phyloP scores from a whole-genome alignment of 192 early-diverging fungal genomes.

The Lunasporangiospora selenospora region DNA sequence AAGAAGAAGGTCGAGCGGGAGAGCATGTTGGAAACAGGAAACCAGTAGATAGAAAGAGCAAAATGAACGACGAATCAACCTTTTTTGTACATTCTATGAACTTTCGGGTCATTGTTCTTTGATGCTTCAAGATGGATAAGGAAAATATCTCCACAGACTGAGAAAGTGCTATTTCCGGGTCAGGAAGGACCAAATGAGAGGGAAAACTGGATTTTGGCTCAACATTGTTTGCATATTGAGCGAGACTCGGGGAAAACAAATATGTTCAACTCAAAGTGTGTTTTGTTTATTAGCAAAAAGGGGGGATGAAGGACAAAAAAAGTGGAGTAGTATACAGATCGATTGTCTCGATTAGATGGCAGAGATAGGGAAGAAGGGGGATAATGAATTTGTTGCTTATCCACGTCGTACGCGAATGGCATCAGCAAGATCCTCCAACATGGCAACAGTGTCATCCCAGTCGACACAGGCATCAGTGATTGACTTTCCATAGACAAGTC shows the following conservation, averaged over 20 bases:
- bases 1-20: constrained; percentile 16
- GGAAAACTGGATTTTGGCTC: too few relatives aligned
- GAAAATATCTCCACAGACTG: too few relatives aligned
- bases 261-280: too few relatives aligned
- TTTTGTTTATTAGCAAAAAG: too few relatives aligned
- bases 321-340: constrained; percentile 1
- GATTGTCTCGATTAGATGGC: not conserved
- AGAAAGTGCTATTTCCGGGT: too few relatives aligned
- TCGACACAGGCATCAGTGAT: constrained; percentile 96
- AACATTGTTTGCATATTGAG: too few relatives aligned
- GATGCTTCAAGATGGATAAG: too few relatives aligned
- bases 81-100: not conserved
- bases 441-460: constrained; percentile 82
- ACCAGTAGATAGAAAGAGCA: not conserved
- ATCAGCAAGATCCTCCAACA: constrained; percentile 79
- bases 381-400: not conserved
- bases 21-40: too few relatives aligned
- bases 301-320: too few relatives aligned
- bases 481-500: constrained; percentile 84
- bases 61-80: not conserved
- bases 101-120: not conserved
- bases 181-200: too few relatives aligned
- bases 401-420: constrained; percentile 74
- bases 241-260: too few relatives aligned
- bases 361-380: not conserved